Evolutionary conservation across 306 rosid species (phyloP), one percentile per base, ranked within the genome.

Genomic region (Malus sieversii): DNA sequence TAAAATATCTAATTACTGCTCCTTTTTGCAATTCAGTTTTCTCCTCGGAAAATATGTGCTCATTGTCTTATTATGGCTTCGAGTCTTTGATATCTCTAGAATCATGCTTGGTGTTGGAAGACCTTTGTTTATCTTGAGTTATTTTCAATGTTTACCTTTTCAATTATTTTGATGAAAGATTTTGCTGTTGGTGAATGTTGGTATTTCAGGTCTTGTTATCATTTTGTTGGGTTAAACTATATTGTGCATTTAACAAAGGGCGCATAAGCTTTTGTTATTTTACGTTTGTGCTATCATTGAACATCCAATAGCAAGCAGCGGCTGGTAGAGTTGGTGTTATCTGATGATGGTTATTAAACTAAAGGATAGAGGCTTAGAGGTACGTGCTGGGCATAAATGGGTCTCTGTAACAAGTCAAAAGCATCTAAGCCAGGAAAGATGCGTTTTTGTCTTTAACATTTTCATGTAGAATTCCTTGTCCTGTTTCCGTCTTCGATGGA

Each of bases 311-410:
- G 46, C 46, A 55, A 66, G 62, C 71, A 71, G 48, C 5, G 77
- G 83, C 71, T 77, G 84, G 85, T 83, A 69, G 82, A 81, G 82
- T 80, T 78, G 78, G 80, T 78, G 46, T 29, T 84, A 76, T 84
- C 77, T 82, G 73, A 73, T 90, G 69, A 80, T 81, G 66, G 46
- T 74, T 77, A 77, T 86, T 81, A 85, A 85, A 66, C 70, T 74
- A 86, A 89, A 90, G 96, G 77, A 61, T 11, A 67, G 87, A 78
- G 48, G 70, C 77, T 30, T 35, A 66, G 20, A 10, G 70, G 45
- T 72, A 72, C 86, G 51, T 67, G 84, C 74, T 82, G 80, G 88
- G 70, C 61, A 42, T 84, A 83, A 77, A 70, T 76, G 82, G 80
- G 80, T 85, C 82, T 58, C 77, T 71, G 78, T 81, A 75, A 84